Base-by-base conservation (phyloP, 495 filamentous ascomycete species). In the Hypoxylon lenormandii region DNA sequence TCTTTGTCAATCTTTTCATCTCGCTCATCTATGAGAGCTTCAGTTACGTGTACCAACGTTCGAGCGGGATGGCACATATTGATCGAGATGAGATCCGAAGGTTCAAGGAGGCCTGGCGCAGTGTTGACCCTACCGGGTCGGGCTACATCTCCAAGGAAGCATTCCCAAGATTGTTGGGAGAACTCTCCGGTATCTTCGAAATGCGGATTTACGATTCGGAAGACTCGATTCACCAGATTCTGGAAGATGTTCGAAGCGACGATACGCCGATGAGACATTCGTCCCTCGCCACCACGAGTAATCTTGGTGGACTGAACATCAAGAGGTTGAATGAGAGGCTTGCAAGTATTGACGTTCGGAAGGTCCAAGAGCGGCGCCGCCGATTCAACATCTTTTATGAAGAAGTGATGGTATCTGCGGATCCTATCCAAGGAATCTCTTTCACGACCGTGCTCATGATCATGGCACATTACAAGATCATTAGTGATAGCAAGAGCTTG, bases 1-100 rank as follows among this genome's bases (percentile, higher is more conserved):
- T 99, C 77, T 99, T 99, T 71, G 94, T 98, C 71, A 97, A 91
- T 74, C 83, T 99, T 79, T 99, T 99, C 77, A 93, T 98, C 59
- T 99, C 95, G 40, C 87, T 99, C 71, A 99, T 99, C 69, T 99
- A 93, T 78, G 95, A 99, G 82, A 97, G 94, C 80, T 99, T 99
- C 81, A 96, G 92, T 76, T 99, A 99, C 77, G 95, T 99, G 70
- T 99, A 97, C 75, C 95, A 99, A 79, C 86, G 93, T 60, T 97
- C 92, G 64, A 97, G 92, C 74, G 89, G 89, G 21, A 82, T 93
- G 54, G 93, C 92, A 33, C 87, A 88, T 28, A 88, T 98, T 48
- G 93, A 91, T 66, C 85, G 95, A 52, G 93, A 97, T 69, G 95
- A 99, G 74, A 91, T 97, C 56, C 88, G 95, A 33, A 90, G 93